Conservation (phyloP, 257 asterid genomes). For the Nicotiana benthamiana region DNA sequence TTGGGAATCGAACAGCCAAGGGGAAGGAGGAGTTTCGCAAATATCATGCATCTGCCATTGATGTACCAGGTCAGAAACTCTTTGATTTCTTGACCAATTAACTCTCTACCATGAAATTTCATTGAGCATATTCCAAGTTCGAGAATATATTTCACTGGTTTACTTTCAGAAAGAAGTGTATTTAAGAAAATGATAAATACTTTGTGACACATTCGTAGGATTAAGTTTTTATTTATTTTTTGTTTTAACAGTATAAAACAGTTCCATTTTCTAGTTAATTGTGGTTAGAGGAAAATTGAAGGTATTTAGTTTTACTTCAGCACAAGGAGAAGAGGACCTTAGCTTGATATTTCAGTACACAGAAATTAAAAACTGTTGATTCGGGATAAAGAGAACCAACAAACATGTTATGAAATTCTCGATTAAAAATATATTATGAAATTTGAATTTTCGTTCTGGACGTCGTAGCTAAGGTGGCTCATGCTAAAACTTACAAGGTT, state of each 20-base stretch:
- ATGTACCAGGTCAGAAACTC: slow-evolving; percentile 69
- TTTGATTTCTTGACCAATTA: not conserved
- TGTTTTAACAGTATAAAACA: not conserved
- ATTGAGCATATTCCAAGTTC: not conserved
- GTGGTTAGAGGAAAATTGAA: not conserved
- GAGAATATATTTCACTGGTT: not conserved
- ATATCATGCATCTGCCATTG: slow-evolving; percentile 86
- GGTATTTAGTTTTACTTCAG: not conserved
- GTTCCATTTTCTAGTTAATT: not conserved
- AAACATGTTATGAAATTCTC: not conserved
- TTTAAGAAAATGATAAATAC: not conserved
- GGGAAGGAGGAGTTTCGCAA: slow-evolving; percentile 89
- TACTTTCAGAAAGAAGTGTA: not conserved
- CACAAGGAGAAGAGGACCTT: not conserved
- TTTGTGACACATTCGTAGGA: not conserved
- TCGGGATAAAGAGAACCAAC: not conserved
- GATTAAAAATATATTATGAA: not conserved
- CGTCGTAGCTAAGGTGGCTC: not conserved
- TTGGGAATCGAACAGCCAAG: slow-evolving; percentile 84
- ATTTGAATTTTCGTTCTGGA: not conserved
- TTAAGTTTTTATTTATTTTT: no score
- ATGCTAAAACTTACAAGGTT: not conserved
- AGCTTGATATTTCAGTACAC: not conserved
- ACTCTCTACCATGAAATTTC: not conserved
- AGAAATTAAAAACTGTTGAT: not conserved